A percentile compares a stretch with the other conserved stretches of the same genome.
Evolutionary conservation across 2,329 filamentous ascomycete genomes (phyloP).

Genomic region (Sarocladiaceae sp.): DNA sequence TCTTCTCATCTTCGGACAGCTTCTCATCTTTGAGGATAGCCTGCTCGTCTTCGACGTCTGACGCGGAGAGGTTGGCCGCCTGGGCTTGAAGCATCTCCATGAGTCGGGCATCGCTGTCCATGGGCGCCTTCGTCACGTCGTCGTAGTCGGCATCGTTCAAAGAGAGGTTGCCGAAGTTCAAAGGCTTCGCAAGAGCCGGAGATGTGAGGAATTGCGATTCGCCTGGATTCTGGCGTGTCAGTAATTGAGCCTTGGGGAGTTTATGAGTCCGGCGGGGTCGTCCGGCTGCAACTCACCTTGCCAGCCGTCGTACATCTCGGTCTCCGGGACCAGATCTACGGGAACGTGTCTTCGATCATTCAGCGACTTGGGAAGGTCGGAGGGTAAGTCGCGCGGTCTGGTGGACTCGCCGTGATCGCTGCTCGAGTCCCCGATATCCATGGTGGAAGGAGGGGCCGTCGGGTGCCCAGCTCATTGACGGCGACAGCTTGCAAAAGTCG

Average conservation of each 20-base stretch:
- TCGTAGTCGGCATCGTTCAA: conserved; percentile 77
- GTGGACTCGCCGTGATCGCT: conserved; percentile 36
- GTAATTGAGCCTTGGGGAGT: conserved; percentile 14
- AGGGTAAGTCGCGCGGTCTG: conserved; percentile 60
- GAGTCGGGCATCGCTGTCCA: conserved; percentile 79
- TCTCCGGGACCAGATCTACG: conserved; percentile 66
- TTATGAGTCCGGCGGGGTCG: not conserved
- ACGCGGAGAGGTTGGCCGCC: conserved; percentile 72
- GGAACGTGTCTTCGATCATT: conserved; percentile 76
- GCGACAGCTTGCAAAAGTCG: not conserved
- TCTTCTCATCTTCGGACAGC: conserved; percentile 73
- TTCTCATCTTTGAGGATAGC: conserved; percentile 71
- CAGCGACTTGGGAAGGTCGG: conserved; percentile 85
- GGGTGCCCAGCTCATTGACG: conserved; percentile 5
- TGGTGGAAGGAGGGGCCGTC: conserved; percentile 40
- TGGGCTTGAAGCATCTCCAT: conserved; percentile 97
- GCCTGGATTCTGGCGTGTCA: conserved; percentile 48
- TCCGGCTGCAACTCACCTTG: conserved; percentile 60
- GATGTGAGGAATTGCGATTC: conserved; percentile 93
- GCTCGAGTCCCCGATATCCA: conserved; percentile 54
- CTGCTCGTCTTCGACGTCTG: conserved; percentile 73
- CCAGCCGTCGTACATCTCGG: conserved; percentile 98
- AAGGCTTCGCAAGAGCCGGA: conserved; percentile 76
- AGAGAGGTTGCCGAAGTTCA: conserved; percentile 76
- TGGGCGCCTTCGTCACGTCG: conserved; percentile 45